Base-by-base conservation (phyloP, 306 rosid genomes). In the Inga oerstediana region DNA sequence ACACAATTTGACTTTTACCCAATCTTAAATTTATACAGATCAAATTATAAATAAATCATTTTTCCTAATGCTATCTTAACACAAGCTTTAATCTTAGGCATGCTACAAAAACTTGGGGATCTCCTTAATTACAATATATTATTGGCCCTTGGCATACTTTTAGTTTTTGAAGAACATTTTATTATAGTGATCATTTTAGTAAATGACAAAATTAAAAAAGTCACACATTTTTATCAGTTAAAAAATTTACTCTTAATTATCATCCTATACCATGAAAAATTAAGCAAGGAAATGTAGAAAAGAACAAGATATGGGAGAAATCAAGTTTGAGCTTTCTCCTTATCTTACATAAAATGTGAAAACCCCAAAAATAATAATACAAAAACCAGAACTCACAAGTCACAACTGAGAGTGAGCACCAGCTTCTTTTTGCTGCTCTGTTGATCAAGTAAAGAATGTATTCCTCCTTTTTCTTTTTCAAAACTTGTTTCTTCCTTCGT, bases 391-490 rank as follows among this genome's bases (percentile, higher is more conserved):
- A 8, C 78, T 49, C 19, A 58, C n/a, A 59, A 59, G 12, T 37
- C 41, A 37, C 41, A 37, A 37, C 41, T 13, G 13, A 56, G 67
- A 61, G 78, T 32, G 45, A 22, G 30, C 30, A 27, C 78, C 16
- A 49, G 78, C 78, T 74, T 58, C 45, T 49, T 74, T 30, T 72
- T 16, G 78, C 78, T 48, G 64, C 78, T 39, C 62, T 4, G 61
- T 74, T 30, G 30, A 48, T 73, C 15, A 32, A 48, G 77, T 49
- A 73, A 73, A 74, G 78, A 74, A 74, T 74, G 78, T 74, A 16
- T 74, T 45, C 41, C 11, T 73, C 9, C n/a, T 4, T 32, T 30
- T 32, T 48, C 35, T 27, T 14, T 14, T 72, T 12, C 10, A 7
- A 19, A 71, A 43, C 19, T 20, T 43, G 75, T 14, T 73, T 41